Percentiles rank a stretch among this genome's conserved stretches.
phyloP scores from a whole-genome alignment of 352 stramenopile genomes.

The Phytopythium delawarense region DNA sequence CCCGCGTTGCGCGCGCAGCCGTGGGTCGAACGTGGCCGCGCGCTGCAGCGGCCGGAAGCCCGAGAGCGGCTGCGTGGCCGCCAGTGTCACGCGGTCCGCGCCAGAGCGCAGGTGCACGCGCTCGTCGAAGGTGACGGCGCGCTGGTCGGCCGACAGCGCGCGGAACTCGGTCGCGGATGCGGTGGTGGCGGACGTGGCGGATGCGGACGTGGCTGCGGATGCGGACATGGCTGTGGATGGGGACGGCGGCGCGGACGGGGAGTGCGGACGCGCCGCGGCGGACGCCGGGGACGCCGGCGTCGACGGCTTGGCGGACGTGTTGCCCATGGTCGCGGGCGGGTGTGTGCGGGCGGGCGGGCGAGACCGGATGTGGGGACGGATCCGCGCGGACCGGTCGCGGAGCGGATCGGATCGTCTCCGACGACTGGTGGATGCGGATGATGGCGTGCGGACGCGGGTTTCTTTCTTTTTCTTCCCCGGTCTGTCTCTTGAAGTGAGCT shows the following conservation, averaged over 20 bases:
- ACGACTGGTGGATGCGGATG: not conserved
- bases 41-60: constrained; percentile 72
- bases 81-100: constrained; percentile 39
- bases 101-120: constrained; percentile 53
- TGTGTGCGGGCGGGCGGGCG: not conserved
- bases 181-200: not conserved
- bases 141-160: constrained; percentile 63
- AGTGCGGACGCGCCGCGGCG: not conserved
- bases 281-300: constrained; percentile 6
- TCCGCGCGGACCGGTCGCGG: not conserved
- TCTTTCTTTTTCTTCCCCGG: not conserved
- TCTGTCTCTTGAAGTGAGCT: not conserved
- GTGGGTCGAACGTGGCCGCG: constrained; percentile 75
- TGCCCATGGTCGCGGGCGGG: constrained; percentile 17
- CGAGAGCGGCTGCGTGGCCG: constrained; percentile 41
- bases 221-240: not conserved
- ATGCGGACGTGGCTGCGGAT: too few species aligned
- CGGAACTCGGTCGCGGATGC: constrained; percentile 30
- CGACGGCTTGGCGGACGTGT: constrained; percentile 24
- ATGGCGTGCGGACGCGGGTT: not conserved
- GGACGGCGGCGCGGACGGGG: not conserved
- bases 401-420: not conserved
- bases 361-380: not conserved
- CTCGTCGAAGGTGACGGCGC: constrained; percentile 80
- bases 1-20: constrained; percentile 50